phyloP scores from a whole-genome alignment of 1,139 yeast genomes.

The Yarrowia galli region DNA sequence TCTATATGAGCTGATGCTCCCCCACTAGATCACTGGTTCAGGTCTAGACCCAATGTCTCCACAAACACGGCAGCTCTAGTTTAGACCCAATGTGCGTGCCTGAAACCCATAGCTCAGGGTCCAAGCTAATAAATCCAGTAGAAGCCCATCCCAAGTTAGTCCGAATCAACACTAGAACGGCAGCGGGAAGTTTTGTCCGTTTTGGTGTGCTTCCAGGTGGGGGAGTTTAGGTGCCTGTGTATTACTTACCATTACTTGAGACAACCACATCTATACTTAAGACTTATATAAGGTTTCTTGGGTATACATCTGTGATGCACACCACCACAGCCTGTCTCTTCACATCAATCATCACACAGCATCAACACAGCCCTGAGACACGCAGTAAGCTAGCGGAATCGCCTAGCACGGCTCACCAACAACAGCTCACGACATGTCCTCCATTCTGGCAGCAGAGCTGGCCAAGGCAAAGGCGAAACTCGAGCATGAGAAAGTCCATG shows the following conservation, averaged over 20 bases:
- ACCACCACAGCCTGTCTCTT: background rate
- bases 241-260: background rate
- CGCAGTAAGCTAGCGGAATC: no score
- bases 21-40: background rate
- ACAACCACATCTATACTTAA: background rate
- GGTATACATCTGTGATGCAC: background rate
- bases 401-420: no score
- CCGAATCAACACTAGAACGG: no score
- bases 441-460: conserved; percentile 20
- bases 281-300: no score
- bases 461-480: conserved; percentile 26
- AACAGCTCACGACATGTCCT: background rate
- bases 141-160: background rate
- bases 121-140: background rate
- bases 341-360: background rate
- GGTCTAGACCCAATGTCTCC: no score
- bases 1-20: background rate
- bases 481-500: conserved; percentile 7
- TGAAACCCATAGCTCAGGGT: background rate
- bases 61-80: background rate
- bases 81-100: background rate
- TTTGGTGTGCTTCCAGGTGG: no score
- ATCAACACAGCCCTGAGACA: background rate
- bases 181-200: no score
- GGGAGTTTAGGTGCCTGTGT: background rate